A percentile compares a stretch with the other conserved stretches of the same genome.
These are phyloP conservation scores for Coprinopsis marcescibilis DNA, from an alignment of 768 basidiomycete genomes.

Conservation along the genomic window DNA sequence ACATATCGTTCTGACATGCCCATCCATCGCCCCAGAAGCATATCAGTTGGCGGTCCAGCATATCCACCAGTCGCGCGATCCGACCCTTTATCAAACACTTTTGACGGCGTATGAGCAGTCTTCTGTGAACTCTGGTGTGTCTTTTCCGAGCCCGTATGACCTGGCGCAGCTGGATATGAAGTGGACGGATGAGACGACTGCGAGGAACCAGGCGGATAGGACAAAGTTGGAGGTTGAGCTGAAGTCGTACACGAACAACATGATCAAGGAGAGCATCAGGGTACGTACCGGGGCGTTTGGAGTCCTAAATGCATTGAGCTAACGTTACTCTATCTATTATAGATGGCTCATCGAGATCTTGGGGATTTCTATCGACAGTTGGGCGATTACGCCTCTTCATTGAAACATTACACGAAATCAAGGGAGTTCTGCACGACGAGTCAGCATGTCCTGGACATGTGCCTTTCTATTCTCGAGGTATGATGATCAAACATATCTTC, in stretches of 20 bases:
- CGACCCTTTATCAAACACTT: conserved; percentile 47
- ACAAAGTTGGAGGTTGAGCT: conserved; percentile 90
- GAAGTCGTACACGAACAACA: conserved; percentile 91
- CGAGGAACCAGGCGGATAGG: conserved; percentile 66
- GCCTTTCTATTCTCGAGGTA: conserved; percentile 76
- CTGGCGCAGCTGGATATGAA: conserved; percentile 51
- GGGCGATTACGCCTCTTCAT: conserved; percentile 65
- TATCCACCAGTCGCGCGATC: conserved; percentile 66
- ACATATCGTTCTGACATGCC: conserved; percentile 59
- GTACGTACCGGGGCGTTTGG: conserved; percentile 36
- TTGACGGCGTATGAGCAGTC: conserved; percentile 51
- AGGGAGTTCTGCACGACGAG: conserved; percentile 90
- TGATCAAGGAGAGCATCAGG: conserved; percentile 98
- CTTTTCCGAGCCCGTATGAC: conserved; percentile 41
- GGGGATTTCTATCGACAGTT: conserved; percentile 69
- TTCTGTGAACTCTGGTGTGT: conserved; percentile 23
- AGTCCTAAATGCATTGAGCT: not conserved
- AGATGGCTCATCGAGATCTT: conserved; percentile 92
- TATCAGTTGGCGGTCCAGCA: conserved; percentile 59
- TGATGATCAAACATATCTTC: conserved; percentile 9
- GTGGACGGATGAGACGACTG: conserved; percentile 68
- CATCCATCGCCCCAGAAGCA: conserved; percentile 67
- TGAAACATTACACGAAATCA: conserved; percentile 85
- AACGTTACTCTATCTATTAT: conserved; percentile 7
- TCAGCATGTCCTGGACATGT: conserved; percentile 92